Evolutionary conservation across 225 moss, liverwort and hornwort genomes (phyloP), one percentile per base, ranked within the genome.

Genomic region (Polytrichum commune): DNA sequence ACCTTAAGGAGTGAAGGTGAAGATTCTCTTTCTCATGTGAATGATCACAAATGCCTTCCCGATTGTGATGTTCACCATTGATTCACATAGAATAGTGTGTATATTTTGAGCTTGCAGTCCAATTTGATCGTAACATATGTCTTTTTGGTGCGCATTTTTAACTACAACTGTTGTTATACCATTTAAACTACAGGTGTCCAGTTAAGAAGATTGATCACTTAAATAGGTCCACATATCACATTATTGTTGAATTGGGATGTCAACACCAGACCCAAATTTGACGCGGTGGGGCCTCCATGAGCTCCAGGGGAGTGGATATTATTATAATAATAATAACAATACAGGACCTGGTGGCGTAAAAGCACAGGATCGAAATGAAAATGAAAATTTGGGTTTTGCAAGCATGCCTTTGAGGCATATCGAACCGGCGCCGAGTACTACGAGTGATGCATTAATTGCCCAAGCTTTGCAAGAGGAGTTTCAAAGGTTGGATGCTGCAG

Each of bases 211-310:
- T 13, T 13, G 10, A 46, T 16, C 46, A 46, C 46, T 13, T 46
- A 46, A 46, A 46, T 4, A 46, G 46, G 13, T 46, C 3, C 4
- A 46, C 4, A 46, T 46, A 46, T 16, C 16, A 13, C 4, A 16
- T 16, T 46, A 16, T 46, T 46, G 46, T 46, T 4, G 16, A 46
- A 13, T 13, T 5, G 38, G 29, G 66, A 66, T 66, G 66, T 30
- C 33, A 20, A 35, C 46, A 46, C 24, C 66, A 23, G 66, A 66
- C 33, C 30, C 33, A 0, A n/a, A 22, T 19, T 25, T 87, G 68
- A 66, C 63, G 35, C 83, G 81, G 62, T 87, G 87, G 87, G 83
- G 87, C 63, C 83, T 87, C 64, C 87, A 87, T 81, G 81, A 81
- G 72, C 87, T 87, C 76, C 78, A 87, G 69, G 87, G 83, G 60